These are phyloP conservation scores for Monilinia fructigena DNA, from an alignment of 2,329 filamentous ascomycete genomes.

Conservation along the genomic window DNA sequence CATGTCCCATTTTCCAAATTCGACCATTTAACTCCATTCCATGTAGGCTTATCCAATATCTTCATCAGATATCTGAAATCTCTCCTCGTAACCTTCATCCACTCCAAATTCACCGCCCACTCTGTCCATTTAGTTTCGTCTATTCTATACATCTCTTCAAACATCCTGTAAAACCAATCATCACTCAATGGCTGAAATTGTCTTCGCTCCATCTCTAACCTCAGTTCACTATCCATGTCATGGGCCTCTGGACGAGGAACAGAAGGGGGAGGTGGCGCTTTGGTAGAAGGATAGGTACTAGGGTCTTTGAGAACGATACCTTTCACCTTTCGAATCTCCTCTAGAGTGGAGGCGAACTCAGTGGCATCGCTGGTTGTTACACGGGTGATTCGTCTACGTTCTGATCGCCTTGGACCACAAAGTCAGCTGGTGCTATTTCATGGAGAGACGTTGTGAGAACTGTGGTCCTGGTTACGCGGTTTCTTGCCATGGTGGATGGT, in stretches of 20 bases:
- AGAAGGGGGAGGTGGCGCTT: neutral
- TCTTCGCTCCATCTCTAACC: neutral
- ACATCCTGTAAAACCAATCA: constrained; percentile 4
- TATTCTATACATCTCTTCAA: constrained; percentile 4
- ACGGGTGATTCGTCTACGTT: neutral
- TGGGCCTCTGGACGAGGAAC: neutral
- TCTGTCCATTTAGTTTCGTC: neutral
- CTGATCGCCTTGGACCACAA: too few relatives aligned
- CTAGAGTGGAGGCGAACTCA: neutral
- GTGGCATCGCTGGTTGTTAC: neutral
- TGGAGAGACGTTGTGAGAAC: neutral
- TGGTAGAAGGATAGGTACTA: neutral
- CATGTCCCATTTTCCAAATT: neutral
- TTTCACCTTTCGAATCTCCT: neutral
- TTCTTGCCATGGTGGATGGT: neutral
- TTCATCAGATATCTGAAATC: constrained; percentile 4
- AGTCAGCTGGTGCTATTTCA: neutral
- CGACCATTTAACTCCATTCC: too few relatives aligned
- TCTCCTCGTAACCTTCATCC: neutral
- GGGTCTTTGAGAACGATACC: neutral
- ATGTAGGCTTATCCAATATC: fast-evolving
- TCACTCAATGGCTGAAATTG: neutral
- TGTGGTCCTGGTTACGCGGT: neutral
- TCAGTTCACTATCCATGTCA: neutral
- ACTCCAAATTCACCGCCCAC: constrained; percentile 11